A percentile compares a stretch with the other conserved stretches of the same genome.
phyloP scores from a whole-genome alignment of 768 basidiomycete genomes.

The Amyloporia xantha region DNA sequence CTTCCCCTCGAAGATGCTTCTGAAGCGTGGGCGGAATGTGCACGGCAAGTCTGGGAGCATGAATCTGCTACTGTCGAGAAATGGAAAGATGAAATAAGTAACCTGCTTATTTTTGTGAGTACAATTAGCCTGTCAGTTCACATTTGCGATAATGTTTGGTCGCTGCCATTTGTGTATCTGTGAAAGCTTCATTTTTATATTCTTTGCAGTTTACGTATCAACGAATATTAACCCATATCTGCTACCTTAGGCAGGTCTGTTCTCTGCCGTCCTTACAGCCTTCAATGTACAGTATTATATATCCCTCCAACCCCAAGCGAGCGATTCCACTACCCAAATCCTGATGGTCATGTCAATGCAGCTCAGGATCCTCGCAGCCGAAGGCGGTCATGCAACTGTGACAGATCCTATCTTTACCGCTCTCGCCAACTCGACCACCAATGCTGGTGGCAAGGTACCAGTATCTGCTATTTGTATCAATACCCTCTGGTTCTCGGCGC shows the following conservation, averaged over 20 bases:
- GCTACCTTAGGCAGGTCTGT: slow-evolving; percentile 8
- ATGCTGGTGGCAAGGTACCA: slow-evolving; percentile 12
- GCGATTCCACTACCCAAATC: background rate
- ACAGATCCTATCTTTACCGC: background rate
- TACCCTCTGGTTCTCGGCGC: slow-evolving; percentile 21
- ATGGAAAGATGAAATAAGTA: slow-evolving; percentile 8
- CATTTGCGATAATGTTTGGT: background rate
- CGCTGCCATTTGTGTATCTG: background rate
- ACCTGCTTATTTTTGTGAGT: slow-evolving; percentile 8
- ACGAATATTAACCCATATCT: no score
- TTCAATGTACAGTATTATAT: slow-evolving; percentile 5
- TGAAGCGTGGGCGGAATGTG: slow-evolving; percentile 13
- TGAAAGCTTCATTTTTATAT: no score
- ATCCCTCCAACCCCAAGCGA: background rate
- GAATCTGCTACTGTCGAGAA: slow-evolving; percentile 6
- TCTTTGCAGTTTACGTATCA: no score
- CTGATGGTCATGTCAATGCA: background rate
- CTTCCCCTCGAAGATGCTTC: background rate
- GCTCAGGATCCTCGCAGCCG: background rate
- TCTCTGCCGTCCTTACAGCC: slow-evolving; percentile 6
- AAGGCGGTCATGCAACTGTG: background rate
- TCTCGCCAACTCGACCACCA: background rate
- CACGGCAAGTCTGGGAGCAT: slow-evolving; percentile 11
- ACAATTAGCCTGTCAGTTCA: background rate
- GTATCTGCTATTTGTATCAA: slow-evolving; percentile 16